Conservation (phyloP, 805 yeast species). For the Candida morakotiae region DNA sequence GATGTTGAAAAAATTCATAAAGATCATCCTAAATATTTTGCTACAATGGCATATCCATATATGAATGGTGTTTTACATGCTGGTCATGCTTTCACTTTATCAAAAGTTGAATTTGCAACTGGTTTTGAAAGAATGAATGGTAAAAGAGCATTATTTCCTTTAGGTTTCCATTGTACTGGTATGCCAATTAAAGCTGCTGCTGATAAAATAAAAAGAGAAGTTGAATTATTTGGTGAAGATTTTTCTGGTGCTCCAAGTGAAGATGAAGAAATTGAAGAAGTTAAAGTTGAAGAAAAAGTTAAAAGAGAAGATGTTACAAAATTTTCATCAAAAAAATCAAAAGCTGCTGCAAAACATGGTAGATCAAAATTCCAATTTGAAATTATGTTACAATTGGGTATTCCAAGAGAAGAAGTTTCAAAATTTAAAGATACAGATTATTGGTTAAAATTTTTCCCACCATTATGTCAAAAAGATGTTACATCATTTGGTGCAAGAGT, state of each 20-base stretch:
- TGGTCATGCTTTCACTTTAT: slow-evolving; percentile 93
- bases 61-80: slow-evolving; percentile 99
- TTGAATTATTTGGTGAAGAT: slow-evolving; percentile 84
- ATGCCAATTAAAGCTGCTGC: slow-evolving; percentile 97
- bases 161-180: slow-evolving; percentile 99
- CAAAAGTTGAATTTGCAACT: slow-evolving; percentile 86
- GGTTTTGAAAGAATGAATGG: slow-evolving; percentile 97
- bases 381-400: slow-evolving; percentile 93
- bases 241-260: slow-evolving; percentile 66
- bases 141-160: slow-evolving; percentile 85
- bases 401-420: slow-evolving; percentile 74
- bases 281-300: slow-evolving; percentile 12
- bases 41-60: slow-evolving; percentile 97
- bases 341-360: slow-evolving; percentile 92
- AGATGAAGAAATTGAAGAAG: slow-evolving; percentile 45
- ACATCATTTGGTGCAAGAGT: slow-evolving; percentile 83
- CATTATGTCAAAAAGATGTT: slow-evolving; percentile 78
- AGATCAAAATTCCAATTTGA: slow-evolving; percentile 93
- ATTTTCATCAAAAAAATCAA: slow-evolving; percentile 88
- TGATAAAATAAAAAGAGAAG: slow-evolving; percentile 88
- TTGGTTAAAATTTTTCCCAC: slow-evolving; percentile 93
- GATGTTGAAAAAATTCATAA: slow-evolving; percentile 67
- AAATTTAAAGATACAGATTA: slow-evolving; percentile 88
- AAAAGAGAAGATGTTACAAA: slow-evolving; percentile 75
- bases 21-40: slow-evolving; percentile 80